Conservation (phyloP, 495 filamentous ascomycete species). For the Penicillium egyptiacum region DNA sequence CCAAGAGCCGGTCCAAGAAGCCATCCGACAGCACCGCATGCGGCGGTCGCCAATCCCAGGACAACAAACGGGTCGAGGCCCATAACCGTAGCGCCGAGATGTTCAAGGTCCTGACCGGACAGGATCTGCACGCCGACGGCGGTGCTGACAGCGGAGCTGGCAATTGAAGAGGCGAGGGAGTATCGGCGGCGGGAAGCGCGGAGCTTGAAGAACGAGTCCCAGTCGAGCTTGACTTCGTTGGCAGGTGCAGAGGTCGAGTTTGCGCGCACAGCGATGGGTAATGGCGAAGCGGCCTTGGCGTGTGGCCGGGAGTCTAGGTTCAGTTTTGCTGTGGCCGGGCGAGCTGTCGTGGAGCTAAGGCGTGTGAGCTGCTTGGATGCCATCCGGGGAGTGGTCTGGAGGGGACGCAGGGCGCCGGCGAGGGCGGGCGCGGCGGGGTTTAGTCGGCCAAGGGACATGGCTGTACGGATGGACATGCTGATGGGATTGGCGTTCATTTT, state of each 20-base stretch:
- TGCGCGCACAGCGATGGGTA: slow-evolving; percentile 36
- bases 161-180: slow-evolving; percentile 72
- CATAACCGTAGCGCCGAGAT: slow-evolving; percentile 62
- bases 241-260: slow-evolving; percentile 35
- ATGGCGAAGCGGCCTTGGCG: slow-evolving; percentile 21
- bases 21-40: slow-evolving; percentile 78
- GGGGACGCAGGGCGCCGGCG: slow-evolving; percentile 17
- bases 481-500: slow-evolving; percentile 29
- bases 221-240: slow-evolving; percentile 60
- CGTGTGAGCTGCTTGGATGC: slow-evolving; percentile 23
- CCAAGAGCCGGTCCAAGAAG: slow-evolving; percentile 79
- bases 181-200: slow-evolving; percentile 80
- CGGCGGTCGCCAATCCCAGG: slow-evolving; percentile 71
- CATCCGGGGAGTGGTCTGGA: slow-evolving; percentile 16
- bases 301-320: slow-evolving; percentile 25
- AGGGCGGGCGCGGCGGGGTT: slow-evolving; percentile 26
- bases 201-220: slow-evolving; percentile 91
- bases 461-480: slow-evolving; percentile 34
- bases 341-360: slow-evolving; percentile 20
- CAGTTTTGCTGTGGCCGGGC: slow-evolving; percentile 15
- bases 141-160: slow-evolving; percentile 59
- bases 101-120: slow-evolving; percentile 63
- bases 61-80: slow-evolving; percentile 85
- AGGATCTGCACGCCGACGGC: slow-evolving; percentile 63
- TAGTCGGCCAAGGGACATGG: slow-evolving; percentile 30